Evolutionary conservation across 192 early-diverging fungal species (phyloP).

Genomic region (Mortierella alpina): DNA sequence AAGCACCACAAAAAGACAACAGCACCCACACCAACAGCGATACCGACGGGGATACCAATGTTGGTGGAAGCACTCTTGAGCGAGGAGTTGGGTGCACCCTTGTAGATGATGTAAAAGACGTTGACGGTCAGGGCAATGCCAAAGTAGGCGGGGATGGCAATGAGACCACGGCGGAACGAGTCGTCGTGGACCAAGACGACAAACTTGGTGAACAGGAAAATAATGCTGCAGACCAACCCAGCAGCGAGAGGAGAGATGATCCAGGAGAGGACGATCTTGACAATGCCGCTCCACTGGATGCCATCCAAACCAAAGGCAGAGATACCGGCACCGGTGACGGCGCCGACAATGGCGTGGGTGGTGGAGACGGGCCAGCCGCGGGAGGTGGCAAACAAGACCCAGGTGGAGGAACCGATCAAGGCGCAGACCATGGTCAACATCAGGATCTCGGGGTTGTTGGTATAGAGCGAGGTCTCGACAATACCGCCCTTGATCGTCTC

Average conservation of each 20-base stretch:
- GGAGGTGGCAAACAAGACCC: constrained; percentile 79
- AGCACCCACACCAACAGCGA: constrained; percentile 70
- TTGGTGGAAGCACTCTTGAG: constrained; percentile 43
- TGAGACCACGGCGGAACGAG: constrained; percentile 74
- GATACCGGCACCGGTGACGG: constrained; percentile 79
- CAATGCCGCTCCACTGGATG: constrained; percentile 69
- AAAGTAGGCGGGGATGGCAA: constrained; percentile 77
- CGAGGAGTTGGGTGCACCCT: constrained; percentile 68
- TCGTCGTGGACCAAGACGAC: constrained; percentile 70
- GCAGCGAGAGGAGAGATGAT: constrained; percentile 77
- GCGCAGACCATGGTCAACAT: constrained; percentile 91
- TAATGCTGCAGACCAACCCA: constrained; percentile 70
- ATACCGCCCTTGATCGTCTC: constrained; percentile 88
- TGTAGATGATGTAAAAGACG: constrained; percentile 78
- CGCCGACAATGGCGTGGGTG: constrained; percentile 87
- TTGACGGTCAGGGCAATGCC: constrained; percentile 72
- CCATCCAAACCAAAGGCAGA: constrained; percentile 71
- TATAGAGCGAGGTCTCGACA: constrained; percentile 66
- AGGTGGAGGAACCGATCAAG: constrained; percentile 76
- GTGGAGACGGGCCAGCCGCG: constrained; percentile 80
- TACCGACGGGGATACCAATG: constrained; percentile 67
- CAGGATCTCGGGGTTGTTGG: constrained; percentile 71
- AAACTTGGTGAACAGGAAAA: constrained; percentile 75
- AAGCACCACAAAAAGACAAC: constrained; percentile 63
- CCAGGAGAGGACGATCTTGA: constrained; percentile 79